These are phyloP conservation scores for Nadsonia commutata DNA, from an alignment of 1,139 yeast species.

Conservation along the genomic window DNA sequence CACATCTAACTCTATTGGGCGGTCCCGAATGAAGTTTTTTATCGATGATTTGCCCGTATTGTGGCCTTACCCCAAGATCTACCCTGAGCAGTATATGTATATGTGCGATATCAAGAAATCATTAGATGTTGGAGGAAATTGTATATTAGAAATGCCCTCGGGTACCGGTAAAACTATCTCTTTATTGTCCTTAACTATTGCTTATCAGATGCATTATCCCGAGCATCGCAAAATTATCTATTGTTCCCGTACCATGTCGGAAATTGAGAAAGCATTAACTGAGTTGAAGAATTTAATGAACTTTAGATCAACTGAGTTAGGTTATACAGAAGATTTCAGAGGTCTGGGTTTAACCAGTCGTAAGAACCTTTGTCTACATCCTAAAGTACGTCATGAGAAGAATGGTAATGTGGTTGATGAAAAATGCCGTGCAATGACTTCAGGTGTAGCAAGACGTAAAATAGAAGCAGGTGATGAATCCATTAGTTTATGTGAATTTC, in stretches of 20 bases:
- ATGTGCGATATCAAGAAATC: slow-evolving; percentile 93
- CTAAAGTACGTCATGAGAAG: slow-evolving; percentile 71
- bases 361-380: slow-evolving; percentile 85
- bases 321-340: slow-evolving; percentile 66
- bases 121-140: slow-evolving; percentile 92
- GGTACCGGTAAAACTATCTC: slow-evolving; percentile 98
- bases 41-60: slow-evolving; percentile 91
- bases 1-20: too few relatives aligned
- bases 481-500: slow-evolving; percentile 63
- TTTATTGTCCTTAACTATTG: slow-evolving; percentile 74
- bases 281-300: slow-evolving; percentile 84
- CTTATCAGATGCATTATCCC: slow-evolving; percentile 90
- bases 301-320: slow-evolving; percentile 66
- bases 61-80: slow-evolving; percentile 93
- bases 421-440: slow-evolving; percentile 85
- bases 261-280: slow-evolving; percentile 92
- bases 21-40: slow-evolving; percentile 41
- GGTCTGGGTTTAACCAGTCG: slow-evolving; percentile 91
- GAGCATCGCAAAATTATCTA: slow-evolving; percentile 89
- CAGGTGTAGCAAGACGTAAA: slow-evolving; percentile 67
- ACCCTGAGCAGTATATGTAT: slow-evolving; percentile 95
- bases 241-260: slow-evolving; percentile 99
- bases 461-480: slow-evolving; percentile 48
- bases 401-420: slow-evolving; percentile 95
- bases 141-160: slow-evolving; percentile 98